Conservation (phyloP, 1,284 basidiomycete species). For the Cutaneotrichosporon mucoides region DNA sequence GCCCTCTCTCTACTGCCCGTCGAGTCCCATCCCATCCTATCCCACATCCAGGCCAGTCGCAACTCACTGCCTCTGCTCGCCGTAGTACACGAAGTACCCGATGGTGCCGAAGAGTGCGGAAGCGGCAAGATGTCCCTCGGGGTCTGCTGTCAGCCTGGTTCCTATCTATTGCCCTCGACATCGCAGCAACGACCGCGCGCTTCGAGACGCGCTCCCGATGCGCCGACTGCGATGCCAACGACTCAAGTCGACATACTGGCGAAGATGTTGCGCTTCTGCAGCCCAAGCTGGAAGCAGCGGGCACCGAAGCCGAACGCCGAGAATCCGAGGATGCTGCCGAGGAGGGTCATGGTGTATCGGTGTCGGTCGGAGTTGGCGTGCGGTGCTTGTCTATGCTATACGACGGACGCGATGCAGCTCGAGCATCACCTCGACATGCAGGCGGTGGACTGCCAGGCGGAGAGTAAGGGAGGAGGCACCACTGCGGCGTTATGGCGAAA, state of each 20-base stretch:
- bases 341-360: slow-evolving; percentile 58
- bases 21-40: background rate
- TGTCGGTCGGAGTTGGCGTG: background rate
- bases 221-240: too few species aligned
- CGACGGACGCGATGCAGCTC: background rate
- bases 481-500: slow-evolving; percentile 7
- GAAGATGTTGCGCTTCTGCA: slow-evolving; percentile 55
- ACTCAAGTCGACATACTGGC: background rate
- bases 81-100: slow-evolving; percentile 41
- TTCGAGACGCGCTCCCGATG: too few species aligned
- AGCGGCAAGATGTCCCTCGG: slow-evolving; percentile 33
- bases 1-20: background rate
- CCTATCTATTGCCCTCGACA: background rate
- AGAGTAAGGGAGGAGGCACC: background rate
- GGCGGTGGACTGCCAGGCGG: background rate
- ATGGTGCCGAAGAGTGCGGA: slow-evolving; percentile 38
- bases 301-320: slow-evolving; percentile 71
- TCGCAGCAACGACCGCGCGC: too few species aligned
- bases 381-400: background rate
- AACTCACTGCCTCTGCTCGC: slow-evolving; percentile 46
- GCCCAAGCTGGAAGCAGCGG: slow-evolving; percentile 72
- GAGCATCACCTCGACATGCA: too few species aligned
- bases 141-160: slow-evolving; percentile 26
- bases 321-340: slow-evolving; percentile 70
- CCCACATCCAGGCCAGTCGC: background rate